phyloP scores from a whole-genome alignment of 2,329 filamentous ascomycete genomes.

The Zarea fungicola region DNA sequence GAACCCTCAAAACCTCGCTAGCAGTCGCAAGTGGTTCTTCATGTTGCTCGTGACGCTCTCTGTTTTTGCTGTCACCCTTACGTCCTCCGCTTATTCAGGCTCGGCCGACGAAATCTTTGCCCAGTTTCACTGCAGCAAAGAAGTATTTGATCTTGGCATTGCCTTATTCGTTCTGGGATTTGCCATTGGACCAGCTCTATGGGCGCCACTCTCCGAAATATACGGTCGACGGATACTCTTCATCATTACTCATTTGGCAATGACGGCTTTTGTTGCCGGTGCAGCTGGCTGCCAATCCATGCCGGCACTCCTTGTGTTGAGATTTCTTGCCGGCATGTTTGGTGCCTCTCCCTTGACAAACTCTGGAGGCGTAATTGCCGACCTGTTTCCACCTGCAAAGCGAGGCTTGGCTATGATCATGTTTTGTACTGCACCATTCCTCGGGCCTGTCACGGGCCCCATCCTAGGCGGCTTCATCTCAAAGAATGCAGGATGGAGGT shows the following conservation, averaged over 20 bases:
- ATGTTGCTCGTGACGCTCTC: neutral
- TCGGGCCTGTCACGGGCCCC: slow-evolving; percentile 57
- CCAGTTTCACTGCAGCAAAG: neutral
- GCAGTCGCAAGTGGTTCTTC: neutral
- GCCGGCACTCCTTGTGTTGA: slow-evolving; percentile 52
- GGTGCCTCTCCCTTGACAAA: slow-evolving; percentile 57
- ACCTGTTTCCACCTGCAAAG: slow-evolving; percentile 49
- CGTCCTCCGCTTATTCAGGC: neutral
- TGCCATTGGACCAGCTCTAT: slow-evolving; percentile 17
- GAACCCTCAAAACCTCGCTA: neutral
- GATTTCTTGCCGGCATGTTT: slow-evolving; percentile 58
- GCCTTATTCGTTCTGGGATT: slow-evolving; percentile 5
- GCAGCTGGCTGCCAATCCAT: slow-evolving; percentile 53
- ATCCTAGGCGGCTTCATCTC: slow-evolving; percentile 62
- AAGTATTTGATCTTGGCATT: neutral
- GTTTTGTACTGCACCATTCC: slow-evolving; percentile 59
- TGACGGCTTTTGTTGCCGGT: slow-evolving; percentile 57
- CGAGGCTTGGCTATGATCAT: slow-evolving; percentile 55
- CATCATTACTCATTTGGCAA: slow-evolving; percentile 47
- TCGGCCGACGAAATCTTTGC: neutral
- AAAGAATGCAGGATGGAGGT: slow-evolving; percentile 59
- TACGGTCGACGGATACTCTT: slow-evolving; percentile 48
- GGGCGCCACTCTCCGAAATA: slow-evolving; percentile 16
- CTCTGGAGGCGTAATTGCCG: slow-evolving; percentile 54
- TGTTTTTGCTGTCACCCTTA: neutral